These are phyloP conservation scores for Turritis glabra DNA, from an alignment of 345 rosid genomes.

Conservation along the genomic window DNA sequence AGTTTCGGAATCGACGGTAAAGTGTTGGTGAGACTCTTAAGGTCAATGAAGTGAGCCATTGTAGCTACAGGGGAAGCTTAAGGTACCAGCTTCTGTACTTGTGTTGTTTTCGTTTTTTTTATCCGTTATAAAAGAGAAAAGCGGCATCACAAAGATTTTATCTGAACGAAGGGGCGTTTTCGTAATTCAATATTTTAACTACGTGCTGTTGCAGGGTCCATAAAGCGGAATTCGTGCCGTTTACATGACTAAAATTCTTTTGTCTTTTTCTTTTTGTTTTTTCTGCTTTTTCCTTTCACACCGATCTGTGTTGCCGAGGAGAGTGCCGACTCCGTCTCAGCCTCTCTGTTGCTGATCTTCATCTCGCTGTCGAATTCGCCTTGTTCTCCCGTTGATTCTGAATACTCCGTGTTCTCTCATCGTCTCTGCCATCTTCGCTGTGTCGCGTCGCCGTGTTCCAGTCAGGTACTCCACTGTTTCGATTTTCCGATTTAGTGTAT, in stretches of 20 bases:
- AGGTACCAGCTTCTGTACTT: background rate
- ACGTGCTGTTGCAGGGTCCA: background rate
- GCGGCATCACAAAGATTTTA: constrained; percentile 35
- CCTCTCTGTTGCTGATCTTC: background rate
- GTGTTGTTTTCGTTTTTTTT: background rate
- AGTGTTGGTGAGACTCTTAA: constrained; percentile 24
- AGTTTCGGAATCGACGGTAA: background rate
- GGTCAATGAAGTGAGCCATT: constrained; percentile 35
- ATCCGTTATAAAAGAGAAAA: constrained; percentile 28
- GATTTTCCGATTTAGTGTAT: background rate
- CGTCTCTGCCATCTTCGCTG: background rate
- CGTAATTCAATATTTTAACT: background rate
- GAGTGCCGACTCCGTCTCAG: background rate
- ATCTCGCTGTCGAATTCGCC: background rate
- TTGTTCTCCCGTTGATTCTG: background rate
- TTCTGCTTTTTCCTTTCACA: background rate
- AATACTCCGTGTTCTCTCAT: background rate
- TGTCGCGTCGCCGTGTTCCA: background rate
- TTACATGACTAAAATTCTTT: background rate
- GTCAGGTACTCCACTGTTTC: background rate
- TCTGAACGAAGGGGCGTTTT: constrained; percentile 21
- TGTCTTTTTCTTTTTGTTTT: background rate
- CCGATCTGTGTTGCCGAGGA: constrained; percentile 7
- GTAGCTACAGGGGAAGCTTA: constrained; percentile 2
- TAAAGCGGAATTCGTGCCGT: background rate